These are phyloP conservation scores for Nitzschia sp. DNA, from an alignment of 108 stramenopile species.

Conservation along the genomic window DNA sequence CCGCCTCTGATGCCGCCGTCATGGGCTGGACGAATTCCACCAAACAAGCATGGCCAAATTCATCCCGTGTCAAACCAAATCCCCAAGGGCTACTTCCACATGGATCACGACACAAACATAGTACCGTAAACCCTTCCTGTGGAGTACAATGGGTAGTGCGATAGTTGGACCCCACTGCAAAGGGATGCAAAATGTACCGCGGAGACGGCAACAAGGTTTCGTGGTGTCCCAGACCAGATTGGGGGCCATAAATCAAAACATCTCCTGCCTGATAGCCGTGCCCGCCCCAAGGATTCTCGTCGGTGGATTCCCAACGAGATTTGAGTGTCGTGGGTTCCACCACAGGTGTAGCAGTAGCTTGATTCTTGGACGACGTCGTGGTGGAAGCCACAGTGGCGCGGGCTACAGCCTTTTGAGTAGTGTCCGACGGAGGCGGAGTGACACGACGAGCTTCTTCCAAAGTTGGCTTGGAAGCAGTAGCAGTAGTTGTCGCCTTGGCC, in stretches of 20 bases:
- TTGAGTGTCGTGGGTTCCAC: constrained; percentile 3
- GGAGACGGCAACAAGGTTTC: constrained; percentile 33
- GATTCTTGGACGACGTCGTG: neutral
- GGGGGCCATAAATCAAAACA: constrained; percentile 57
- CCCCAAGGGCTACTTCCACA: constrained; percentile 66
- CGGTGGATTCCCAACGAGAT: constrained; percentile 48
- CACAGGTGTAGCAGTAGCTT: neutral
- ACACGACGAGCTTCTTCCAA: neutral
- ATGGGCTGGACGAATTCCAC: constrained; percentile 58
- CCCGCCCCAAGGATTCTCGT: constrained; percentile 73
- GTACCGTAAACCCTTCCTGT: constrained; percentile 53
- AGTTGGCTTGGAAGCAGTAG: neutral
- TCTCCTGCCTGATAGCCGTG: constrained; percentile 60
- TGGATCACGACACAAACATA: constrained; percentile 60
- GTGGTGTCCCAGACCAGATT: constrained; percentile 32
- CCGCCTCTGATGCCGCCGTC: constrained; percentile 71
- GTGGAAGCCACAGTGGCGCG: neutral
- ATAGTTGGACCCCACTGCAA: constrained; percentile 54
- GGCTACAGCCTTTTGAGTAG: neutral
- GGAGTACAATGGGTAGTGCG: constrained; percentile 60
- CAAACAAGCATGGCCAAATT: constrained; percentile 83
- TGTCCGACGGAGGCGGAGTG: neutral
- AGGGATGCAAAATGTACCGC: constrained; percentile 57
- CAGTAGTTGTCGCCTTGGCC: neutral
- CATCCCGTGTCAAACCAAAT: constrained; percentile 56